Conservation (phyloP, 2,329 filamentous ascomycete genomes). For the Penicillium concentricum region DNA sequence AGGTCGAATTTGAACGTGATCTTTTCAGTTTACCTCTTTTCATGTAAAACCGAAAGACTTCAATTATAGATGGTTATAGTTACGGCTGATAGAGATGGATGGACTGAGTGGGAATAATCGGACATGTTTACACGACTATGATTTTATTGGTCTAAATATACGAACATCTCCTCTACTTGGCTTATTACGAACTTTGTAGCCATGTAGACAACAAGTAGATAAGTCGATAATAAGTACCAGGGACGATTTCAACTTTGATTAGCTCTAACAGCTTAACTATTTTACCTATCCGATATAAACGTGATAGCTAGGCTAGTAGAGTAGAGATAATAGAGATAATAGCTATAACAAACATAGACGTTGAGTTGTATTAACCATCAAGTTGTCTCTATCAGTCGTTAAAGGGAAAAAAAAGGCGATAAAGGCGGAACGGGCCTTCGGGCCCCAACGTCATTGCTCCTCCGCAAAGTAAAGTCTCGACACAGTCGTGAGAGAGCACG, state of each 20-base stretch:
- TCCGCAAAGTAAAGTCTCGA: constrained; percentile 3
- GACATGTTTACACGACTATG: neutral
- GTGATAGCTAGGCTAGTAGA: neutral
- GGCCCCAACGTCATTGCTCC: constrained; percentile 7
- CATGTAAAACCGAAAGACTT: neutral
- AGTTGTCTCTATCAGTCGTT: neutral
- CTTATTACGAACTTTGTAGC: neutral
- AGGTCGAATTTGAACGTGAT: constrained; percentile 1
- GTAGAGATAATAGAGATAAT: too few relatives aligned
- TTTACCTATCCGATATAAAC: neutral
- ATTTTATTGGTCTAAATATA: neutral
- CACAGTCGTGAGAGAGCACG: neutral
- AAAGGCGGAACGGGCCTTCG: constrained; percentile 1
- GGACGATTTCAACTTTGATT: neutral
- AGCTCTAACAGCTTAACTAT: neutral
- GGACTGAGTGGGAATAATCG: neutral
- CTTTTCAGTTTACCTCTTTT: neutral
- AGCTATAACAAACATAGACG: neutral
- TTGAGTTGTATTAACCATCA: neutral
- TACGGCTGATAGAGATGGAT: neutral
- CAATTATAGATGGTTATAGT: neutral
- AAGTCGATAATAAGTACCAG: too few relatives aligned
- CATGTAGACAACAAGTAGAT: neutral
- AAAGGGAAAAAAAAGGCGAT: neutral
- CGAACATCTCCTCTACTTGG: neutral